Evolutionary conservation across 2,329 filamentous ascomycete species (phyloP).

Genomic region (Monosporascus sp.): DNA sequence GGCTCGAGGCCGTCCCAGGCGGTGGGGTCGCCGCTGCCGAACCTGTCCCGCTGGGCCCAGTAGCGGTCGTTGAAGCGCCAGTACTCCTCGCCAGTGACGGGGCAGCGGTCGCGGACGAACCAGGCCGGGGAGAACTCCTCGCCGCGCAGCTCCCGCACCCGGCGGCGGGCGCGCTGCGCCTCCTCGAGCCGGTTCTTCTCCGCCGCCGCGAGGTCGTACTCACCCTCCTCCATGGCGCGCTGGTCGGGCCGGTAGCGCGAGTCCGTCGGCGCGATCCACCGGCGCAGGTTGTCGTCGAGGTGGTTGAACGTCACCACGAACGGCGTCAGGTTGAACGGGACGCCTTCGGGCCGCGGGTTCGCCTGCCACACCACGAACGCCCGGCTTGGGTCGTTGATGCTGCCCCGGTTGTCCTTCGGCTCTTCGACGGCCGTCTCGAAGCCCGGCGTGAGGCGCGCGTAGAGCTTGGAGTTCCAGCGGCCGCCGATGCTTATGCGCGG

Average conservation of each 20-base stretch:
- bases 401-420: conserved; percentile 45
- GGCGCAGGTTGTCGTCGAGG: conserved; percentile 72
- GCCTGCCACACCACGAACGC: conserved; percentile 93
- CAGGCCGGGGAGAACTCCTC: conserved; percentile 80
- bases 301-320: conserved; percentile 95
- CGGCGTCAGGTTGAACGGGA: conserved; percentile 95
- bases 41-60: conserved; percentile 69
- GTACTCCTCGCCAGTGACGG: conserved; percentile 79
- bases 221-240: conserved; percentile 96
- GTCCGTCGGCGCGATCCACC: conserved; percentile 84
- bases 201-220: conserved; percentile 85
- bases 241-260: conserved; percentile 91
- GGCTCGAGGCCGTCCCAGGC: conserved; percentile 71
- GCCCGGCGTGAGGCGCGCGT: conserved; percentile 86
- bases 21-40: conserved; percentile 51
- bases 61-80: conserved; percentile 90
- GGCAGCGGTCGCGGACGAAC: conserved; percentile 71
- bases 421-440: conserved; percentile 71
- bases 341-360: conserved; percentile 70
- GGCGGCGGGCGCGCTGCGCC: conserved; percentile 73
- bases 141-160: conserved; percentile 68
- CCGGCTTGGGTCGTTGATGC: conserved; percentile 60
- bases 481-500: conserved; percentile 88
- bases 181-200: conserved; percentile 96
- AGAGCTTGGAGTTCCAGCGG: conserved; percentile 96